Conservation (phyloP, 805 yeast species). For the Yarrowia phangngaensis region DNA sequence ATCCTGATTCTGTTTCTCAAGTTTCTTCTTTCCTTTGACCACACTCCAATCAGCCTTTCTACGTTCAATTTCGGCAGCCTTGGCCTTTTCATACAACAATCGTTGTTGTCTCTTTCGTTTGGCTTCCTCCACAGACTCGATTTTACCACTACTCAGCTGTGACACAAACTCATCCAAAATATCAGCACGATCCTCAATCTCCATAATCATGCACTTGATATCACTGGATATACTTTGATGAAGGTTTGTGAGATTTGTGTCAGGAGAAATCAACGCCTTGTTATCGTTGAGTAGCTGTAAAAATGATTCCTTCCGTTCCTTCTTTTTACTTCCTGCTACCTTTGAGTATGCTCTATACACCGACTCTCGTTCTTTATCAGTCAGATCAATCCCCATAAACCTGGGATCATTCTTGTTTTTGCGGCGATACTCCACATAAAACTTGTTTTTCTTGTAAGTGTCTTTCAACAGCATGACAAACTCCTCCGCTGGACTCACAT, state of each 20-base stretch:
- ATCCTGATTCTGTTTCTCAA: not conserved
- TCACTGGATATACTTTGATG: constrained; percentile 4
- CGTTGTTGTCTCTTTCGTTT: not conserved
- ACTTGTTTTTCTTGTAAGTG: constrained; percentile 33
- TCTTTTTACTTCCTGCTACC: constrained; percentile 29
- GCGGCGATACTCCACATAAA: constrained; percentile 44
- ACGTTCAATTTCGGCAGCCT: constrained; percentile 8
- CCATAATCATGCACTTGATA: not conserved
- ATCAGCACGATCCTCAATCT: constrained; percentile 4
- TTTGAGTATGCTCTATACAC: constrained; percentile 41
- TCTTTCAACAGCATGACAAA: constrained; percentile 37
- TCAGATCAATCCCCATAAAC: constrained; percentile 34
- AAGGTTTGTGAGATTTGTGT: constrained; percentile 4
- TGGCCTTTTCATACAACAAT: constrained; percentile 6
- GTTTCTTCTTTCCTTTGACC: constrained; percentile 2
- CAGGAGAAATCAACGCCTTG: not conserved
- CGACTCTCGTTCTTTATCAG: constrained; percentile 43
- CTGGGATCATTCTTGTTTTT: constrained; percentile 36
- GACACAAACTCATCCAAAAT: constrained; percentile 2
- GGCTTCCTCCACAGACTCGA: constrained; percentile 2
- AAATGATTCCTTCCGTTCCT: constrained; percentile 31
- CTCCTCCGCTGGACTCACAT: constrained; percentile 30
- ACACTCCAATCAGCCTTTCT: not conserved
- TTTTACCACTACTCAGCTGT: constrained; percentile 1
- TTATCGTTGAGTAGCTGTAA: constrained; percentile 23